phyloP scores from a whole-genome alignment of 1,284 basidiomycete species.

The Fistulinella cinereoalba region DNA sequence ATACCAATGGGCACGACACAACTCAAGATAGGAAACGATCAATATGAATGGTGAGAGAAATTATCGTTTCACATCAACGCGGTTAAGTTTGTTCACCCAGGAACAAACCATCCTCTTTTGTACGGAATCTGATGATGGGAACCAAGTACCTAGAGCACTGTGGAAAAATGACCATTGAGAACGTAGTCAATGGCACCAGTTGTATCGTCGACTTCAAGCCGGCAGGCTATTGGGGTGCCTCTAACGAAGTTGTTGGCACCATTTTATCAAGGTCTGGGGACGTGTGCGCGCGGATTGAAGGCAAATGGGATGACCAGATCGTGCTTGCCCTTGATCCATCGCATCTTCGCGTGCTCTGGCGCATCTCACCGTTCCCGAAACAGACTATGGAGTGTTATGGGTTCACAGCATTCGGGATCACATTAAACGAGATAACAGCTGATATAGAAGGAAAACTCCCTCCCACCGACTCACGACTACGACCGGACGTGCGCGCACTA shows the following conservation, averaged over 20 bases:
- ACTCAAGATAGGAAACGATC: conserved; percentile 61
- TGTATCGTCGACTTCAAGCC: conserved; percentile 83
- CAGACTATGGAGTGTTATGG: conserved; percentile 76
- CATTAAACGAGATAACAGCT: conserved; percentile 76
- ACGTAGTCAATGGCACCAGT: conserved; percentile 49
- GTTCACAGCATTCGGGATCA: conserved; percentile 76
- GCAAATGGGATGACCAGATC: conserved; percentile 82
- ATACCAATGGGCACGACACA: conserved; percentile 71
- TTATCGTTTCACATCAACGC: neutral
- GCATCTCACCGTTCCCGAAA: conserved; percentile 69
- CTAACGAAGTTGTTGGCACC: conserved; percentile 69
- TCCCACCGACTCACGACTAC: conserved; percentile 80
- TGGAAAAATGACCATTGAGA: conserved; percentile 72
- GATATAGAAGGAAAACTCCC: conserved; percentile 71
- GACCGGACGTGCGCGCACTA: conserved; percentile 84
- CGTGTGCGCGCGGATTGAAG: conserved; percentile 60
- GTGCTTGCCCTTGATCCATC: conserved; percentile 63
- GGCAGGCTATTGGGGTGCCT: conserved; percentile 76
- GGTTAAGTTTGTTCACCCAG: conserved; percentile 36
- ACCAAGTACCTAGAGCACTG: conserved; percentile 86
- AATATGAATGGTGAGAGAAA: conserved; percentile 60
- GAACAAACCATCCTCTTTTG: conserved; percentile 84
- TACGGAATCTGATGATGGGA: conserved; percentile 87
- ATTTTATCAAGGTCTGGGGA: conserved; percentile 57
- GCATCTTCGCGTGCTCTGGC: conserved; percentile 75